A percentile compares a stretch with the other conserved stretches of the same genome.
phyloP scores from a whole-genome alignment of 2,329 filamentous ascomycete genomes.

The Elsinoe australis region DNA sequence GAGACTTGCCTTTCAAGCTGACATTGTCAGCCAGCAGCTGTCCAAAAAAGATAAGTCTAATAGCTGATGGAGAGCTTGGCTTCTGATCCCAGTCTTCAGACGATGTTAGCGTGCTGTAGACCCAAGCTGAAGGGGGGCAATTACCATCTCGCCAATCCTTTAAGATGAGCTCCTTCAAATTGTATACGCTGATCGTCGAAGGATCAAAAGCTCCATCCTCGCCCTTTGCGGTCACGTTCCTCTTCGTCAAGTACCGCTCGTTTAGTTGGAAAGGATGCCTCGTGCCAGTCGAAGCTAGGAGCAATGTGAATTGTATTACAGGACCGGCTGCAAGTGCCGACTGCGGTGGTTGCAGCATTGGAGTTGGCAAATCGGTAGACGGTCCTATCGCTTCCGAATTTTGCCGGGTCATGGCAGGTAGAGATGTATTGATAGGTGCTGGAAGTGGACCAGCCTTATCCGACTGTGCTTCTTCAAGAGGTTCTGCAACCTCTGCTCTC shows the following conservation, averaged over 20 bases:
- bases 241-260: conserved; percentile 73
- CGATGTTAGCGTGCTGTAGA: not conserved
- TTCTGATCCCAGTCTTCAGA: conserved; percentile 70
- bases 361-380: conserved; percentile 37
- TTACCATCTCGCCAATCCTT: conserved; percentile 77
- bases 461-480: not conserved
- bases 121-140: conserved; percentile 10
- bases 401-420: conserved; percentile 28
- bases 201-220: conserved; percentile 60
- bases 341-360: conserved; percentile 27
- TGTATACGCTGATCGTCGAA: conserved; percentile 86
- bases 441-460: conserved; percentile 11
- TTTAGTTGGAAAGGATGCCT: conserved; percentile 87
- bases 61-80: conserved; percentile 78
- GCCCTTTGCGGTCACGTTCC: conserved; percentile 69
- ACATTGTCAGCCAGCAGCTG: conserved; percentile 86
- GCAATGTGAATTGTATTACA: conserved; percentile 66
- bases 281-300: conserved; percentile 66
- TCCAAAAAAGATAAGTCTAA: conserved; percentile 85
- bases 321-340: conserved; percentile 35
- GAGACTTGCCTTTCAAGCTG: conserved; percentile 62
- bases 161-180: conserved; percentile 86
- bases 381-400: conserved; percentile 43
- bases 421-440: conserved; percentile 17
- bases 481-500: not conserved